Percentiles rank a stretch among this genome's conserved stretches.
Conservation (phyloP, 2,329 filamentous ascomycete genomes). For the Aspergillus sp. region DNA sequence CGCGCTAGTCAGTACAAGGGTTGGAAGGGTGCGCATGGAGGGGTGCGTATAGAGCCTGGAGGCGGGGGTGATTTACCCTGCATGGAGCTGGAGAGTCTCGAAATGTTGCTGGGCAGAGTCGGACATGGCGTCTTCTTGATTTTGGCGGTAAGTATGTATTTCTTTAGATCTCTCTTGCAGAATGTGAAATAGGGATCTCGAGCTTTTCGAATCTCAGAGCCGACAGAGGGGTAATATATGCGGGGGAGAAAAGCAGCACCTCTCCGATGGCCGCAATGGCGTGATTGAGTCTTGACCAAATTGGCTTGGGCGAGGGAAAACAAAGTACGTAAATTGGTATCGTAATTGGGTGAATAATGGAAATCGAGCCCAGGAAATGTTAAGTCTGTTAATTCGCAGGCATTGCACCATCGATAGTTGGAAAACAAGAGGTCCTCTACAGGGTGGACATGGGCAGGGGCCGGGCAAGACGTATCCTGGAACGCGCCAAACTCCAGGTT, state of each 20-base stretch:
- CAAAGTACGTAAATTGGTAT: not conserved
- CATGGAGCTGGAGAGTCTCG: constrained; percentile 83
- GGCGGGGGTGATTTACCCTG: constrained; percentile 59
- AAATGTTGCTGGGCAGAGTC: constrained; percentile 56
- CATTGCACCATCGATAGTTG: not conserved
- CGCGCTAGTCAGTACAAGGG: constrained; percentile 5
- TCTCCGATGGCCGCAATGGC: constrained; percentile 4
- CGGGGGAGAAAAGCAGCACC: not conserved
- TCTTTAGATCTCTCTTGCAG: not conserved
- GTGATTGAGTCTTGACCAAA: constrained; percentile 8
- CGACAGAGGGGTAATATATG: constrained; percentile 5
- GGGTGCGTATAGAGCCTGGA: too few species aligned
- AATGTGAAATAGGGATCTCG: not conserved
- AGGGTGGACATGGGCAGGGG: not conserved
- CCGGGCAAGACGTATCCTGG: too few species aligned
- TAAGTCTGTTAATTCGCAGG: not conserved
- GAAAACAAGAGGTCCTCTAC: not conserved
- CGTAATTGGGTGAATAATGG: not conserved
- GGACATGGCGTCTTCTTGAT: constrained; percentile 29
- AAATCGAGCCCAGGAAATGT: not conserved
- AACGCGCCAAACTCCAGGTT: too few species aligned
- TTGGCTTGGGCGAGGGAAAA: not conserved
- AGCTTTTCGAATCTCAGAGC: not conserved
- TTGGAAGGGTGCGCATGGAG: too few species aligned
- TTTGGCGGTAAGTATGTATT: not conserved